Evolutionary conservation across 2,329 filamentous ascomycete genomes (phyloP).

Genomic region (Domatiomyces globalis): DNA sequence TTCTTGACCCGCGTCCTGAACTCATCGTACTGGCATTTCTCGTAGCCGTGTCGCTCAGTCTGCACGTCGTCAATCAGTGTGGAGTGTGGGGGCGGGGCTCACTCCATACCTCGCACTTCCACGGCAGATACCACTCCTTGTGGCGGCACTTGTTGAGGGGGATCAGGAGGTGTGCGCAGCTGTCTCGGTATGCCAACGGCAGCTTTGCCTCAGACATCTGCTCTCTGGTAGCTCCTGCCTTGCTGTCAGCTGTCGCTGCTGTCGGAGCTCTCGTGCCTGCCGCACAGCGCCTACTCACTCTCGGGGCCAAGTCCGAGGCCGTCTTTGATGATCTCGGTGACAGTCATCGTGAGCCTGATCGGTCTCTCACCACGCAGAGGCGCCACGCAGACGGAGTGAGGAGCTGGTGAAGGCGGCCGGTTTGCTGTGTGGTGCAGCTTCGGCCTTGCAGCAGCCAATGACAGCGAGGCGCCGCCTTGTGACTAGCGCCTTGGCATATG

Average conservation of each 20-base stretch:
- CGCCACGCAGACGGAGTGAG: too few relatives aligned
- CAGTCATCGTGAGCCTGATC: slow-evolving; percentile 9
- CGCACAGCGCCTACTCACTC: slow-evolving; percentile 23
- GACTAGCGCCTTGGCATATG: background rate
- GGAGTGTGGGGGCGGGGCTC: background rate
- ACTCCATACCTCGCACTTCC: slow-evolving; percentile 81
- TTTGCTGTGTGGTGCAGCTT: too few relatives aligned
- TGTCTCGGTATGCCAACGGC: slow-evolving; percentile 83
- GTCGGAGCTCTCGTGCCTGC: slow-evolving; percentile 15
- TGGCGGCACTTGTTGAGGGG: slow-evolving; percentile 89
- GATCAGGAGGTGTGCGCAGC: slow-evolving; percentile 86
- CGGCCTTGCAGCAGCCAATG: too few relatives aligned
- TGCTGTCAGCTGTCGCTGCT: slow-evolving; percentile 12
- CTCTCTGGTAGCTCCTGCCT: slow-evolving; percentile 54
- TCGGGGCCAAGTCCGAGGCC: slow-evolving; percentile 32
- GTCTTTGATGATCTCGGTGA: slow-evolving; percentile 35
- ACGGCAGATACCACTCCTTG: slow-evolving; percentile 85
- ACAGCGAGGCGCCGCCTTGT: background rate
- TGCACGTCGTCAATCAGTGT: slow-evolving; percentile 29
- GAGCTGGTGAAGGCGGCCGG: too few relatives aligned
- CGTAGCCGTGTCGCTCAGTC: slow-evolving; percentile 94
- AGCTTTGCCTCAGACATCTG: slow-evolving; percentile 87
- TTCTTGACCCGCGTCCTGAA: slow-evolving; percentile 97
- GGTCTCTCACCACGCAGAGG: too few relatives aligned
- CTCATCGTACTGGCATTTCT: slow-evolving; percentile 98